Base-by-base conservation (phyloP, 2,329 filamentous ascomycete species). In the Aspergillus eucalypticola region DNA sequence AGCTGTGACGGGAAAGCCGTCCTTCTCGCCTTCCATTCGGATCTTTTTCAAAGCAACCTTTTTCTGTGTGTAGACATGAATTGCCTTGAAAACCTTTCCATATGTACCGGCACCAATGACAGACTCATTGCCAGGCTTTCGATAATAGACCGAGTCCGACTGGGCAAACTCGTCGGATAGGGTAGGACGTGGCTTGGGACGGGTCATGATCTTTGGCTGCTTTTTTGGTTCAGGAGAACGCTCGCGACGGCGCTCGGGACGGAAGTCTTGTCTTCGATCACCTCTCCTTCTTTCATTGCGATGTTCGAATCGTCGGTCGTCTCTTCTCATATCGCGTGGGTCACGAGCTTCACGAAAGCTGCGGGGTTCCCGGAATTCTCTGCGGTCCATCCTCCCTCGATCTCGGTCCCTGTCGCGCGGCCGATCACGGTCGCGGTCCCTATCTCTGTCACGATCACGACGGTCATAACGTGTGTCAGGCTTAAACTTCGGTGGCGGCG, bases 1-100 rank as follows among this genome's bases (percentile, higher is more conserved):
- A 8, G 95, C 94, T 0, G 95, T 99, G 63, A 99, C 97, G 10
- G 95, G 95, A 68, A 99, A 99, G 73, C 95, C 95, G 76, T 99
- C 95, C 75, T 98, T 98, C 79, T 99, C 95, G 71, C 97, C 96
- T 76, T 99, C 95, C 91, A 98, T 97, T 65, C 98, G 87, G 67
- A 99, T 99, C 83, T 98, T 98, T 81, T 99, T 99, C 72, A 99
- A 79, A 3, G 95, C 95, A 58, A 96, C 91, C 60, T 94, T 80
- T 11, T 85, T 84, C 60, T 92, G 90, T 0, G 88, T 92, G 71
- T 87, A 90, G 67, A 87, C 87, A 59, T 91, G 92, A 60, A 87
- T 86, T 60, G 92, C 95, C 70, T 95, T 95, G 76, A 96, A 92
- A n/a, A 98, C 95, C 79, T 98, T 93, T 64, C 89, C 95, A 69